These are phyloP conservation scores for Kluyveromyces siamensis DNA, from an alignment of 805 yeast species.

Conservation along the genomic window DNA sequence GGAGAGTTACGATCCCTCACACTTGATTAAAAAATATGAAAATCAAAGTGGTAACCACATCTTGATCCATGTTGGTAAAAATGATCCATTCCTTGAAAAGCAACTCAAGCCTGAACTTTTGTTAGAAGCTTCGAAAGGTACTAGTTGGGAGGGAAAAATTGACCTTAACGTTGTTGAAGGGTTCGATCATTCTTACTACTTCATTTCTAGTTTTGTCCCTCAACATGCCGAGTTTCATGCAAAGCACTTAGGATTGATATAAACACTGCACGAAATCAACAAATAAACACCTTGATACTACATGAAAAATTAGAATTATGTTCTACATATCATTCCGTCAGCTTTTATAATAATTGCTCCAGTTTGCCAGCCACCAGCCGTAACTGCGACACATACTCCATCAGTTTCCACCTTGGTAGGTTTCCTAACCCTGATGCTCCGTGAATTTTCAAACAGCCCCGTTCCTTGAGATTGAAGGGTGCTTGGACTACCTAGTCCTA, in stretches of 20 bases:
- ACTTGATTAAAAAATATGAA: conserved; percentile 40
- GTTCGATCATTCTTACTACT: conserved; percentile 87
- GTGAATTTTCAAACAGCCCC: conserved; percentile 25
- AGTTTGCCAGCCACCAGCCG: conserved; percentile 79
- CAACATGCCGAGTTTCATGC: conserved; percentile 87
- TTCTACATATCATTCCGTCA: neutral
- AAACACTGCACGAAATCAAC: neutral
- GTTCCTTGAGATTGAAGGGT: conserved; percentile 13
- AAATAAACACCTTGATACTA: neutral
- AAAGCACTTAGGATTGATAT: conserved; percentile 37
- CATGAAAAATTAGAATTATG: neutral
- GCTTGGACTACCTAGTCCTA: conserved; percentile 48
- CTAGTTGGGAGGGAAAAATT: conserved; percentile 52
- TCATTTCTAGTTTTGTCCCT: conserved; percentile 67
- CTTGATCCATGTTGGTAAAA: conserved; percentile 74
- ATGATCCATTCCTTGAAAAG: conserved; percentile 59
- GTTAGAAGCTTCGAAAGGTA: conserved; percentile 44
- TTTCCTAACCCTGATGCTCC: conserved; percentile 28
- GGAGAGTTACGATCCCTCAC: conserved; percentile 78
- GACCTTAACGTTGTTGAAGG: conserved; percentile 61
- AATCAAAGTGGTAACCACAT: conserved; percentile 52
- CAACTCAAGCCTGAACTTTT: conserved; percentile 75
- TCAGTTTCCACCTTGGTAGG: conserved; percentile 36
- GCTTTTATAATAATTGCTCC: conserved; percentile 43
- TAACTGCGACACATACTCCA: conserved; percentile 47